Evolutionary conservation across 2,329 filamentous ascomycete genomes (phyloP).

Genomic region (Pyrenophora graminea): DNA sequence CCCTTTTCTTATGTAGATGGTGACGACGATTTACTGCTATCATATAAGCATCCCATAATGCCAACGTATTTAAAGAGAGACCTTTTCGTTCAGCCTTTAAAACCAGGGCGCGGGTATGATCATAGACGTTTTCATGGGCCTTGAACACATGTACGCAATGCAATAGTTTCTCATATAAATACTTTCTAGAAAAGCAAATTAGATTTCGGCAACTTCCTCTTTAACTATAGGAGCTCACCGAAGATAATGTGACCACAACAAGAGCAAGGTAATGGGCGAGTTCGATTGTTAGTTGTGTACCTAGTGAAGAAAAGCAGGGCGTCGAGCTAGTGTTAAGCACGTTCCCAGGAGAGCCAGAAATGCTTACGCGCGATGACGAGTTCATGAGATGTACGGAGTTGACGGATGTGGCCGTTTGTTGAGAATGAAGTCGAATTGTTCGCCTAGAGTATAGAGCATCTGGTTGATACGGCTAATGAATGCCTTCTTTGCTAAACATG

Average conservation of each 20-base stretch:
- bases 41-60: constrained; percentile 6
- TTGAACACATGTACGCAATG: constrained; percentile 30
- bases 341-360: constrained; percentile 51
- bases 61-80: too few relatives aligned
- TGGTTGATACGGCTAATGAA: too few relatives aligned
- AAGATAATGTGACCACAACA: constrained; percentile 34
- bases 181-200: constrained; percentile 23
- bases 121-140: constrained; percentile 47
- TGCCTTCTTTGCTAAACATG: too few relatives aligned
- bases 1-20: constrained; percentile 42
- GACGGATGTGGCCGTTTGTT: constrained; percentile 5
- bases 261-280: constrained; percentile 25
- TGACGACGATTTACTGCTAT: constrained; percentile 43
- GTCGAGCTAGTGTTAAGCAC: constrained; percentile 23
- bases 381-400: constrained; percentile 46
- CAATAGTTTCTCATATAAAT: constrained; percentile 35
- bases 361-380: constrained; percentile 50
- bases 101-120: constrained; percentile 44
- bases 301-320: constrained; percentile 33
- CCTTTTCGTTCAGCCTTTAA: too few relatives aligned
- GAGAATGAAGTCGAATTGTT: too few relatives aligned
- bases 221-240: constrained; percentile 27
- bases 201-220: constrained; percentile 26
- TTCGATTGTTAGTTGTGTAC: constrained; percentile 34
- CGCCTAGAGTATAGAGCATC: too few relatives aligned